Evolutionary conservation across 2,329 filamentous ascomycete species (phyloP).

Genomic region (Arthrinium phaeospermum): DNA sequence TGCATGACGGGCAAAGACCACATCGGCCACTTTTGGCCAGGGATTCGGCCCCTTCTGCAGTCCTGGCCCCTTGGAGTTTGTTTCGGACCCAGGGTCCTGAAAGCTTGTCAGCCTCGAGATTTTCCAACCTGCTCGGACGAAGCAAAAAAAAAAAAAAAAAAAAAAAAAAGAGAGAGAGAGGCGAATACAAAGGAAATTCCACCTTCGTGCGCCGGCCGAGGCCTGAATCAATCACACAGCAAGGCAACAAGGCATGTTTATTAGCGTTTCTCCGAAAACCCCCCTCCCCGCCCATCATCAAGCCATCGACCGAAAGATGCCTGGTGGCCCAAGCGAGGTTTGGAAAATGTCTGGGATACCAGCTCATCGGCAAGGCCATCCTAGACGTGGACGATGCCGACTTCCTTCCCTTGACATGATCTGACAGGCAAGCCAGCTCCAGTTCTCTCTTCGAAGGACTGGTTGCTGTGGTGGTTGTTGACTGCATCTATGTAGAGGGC

Average conservation of each 20-base stretch:
- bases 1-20: conserved; percentile 16
- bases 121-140: not conserved
- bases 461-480: conserved; percentile 1
- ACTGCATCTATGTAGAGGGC: not conserved
- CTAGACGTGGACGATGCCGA: not conserved
- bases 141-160: too few species aligned
- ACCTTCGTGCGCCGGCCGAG: conserved; percentile 9
- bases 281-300: not conserved
- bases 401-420: not conserved
- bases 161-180: too few species aligned
- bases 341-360: conserved; percentile 1
- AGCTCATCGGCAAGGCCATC: conserved; percentile 8
- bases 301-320: conserved; percentile 1
- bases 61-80: conserved; percentile 24
- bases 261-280: not conserved
- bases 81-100: conserved; percentile 29
- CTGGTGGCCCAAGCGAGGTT: conserved; percentile 10
- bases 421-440: not conserved
- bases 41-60: conserved; percentile 6
- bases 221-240: conserved; percentile 12
- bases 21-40: conserved; percentile 10
- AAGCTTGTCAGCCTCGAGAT: conserved; percentile 20
- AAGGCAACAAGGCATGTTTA: not conserved
- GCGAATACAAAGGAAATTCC: not conserved
- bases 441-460: not conserved